Conservation (phyloP, 1,139 yeast genomes). For the Scheffersomyces segobiensis region DNA sequence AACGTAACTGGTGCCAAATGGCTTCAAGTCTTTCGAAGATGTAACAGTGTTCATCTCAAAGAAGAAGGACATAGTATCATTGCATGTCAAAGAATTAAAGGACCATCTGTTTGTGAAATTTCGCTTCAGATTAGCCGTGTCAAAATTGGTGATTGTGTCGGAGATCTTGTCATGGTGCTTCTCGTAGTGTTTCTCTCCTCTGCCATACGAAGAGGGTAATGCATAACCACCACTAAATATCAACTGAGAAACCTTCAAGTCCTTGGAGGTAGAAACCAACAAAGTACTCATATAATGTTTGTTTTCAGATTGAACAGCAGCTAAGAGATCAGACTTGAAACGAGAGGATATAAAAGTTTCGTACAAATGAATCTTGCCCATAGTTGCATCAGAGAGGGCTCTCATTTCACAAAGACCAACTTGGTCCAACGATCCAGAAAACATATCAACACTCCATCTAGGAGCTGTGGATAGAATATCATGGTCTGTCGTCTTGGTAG, state of each 20-base stretch:
- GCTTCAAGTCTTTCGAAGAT: conserved; percentile 19
- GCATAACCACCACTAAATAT: conserved; percentile 30
- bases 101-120: conserved; percentile 40
- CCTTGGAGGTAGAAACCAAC: conserved; percentile 32
- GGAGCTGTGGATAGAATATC: conserved; percentile 20
- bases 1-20: conserved; percentile 21
- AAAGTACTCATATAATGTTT: conserved; percentile 11
- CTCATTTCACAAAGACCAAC: conserved; percentile 45
- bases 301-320: conserved; percentile 4
- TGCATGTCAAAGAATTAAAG: conserved; percentile 20
- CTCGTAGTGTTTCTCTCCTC: conserved; percentile 19
- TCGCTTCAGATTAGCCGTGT: conserved; percentile 29
- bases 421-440: conserved; percentile 41
- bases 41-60: conserved; percentile 35
- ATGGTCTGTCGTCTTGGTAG: conserved; percentile 27
- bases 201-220: conserved; percentile 34
- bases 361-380: conserved; percentile 29
- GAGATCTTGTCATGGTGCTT: conserved; percentile 33
- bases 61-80: conserved; percentile 29
- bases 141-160: conserved; percentile 34
- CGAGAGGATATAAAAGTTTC: conserved; percentile 27
- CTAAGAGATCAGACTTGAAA: conserved; percentile 13
- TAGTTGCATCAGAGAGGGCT: conserved; percentile 26
- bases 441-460: conserved; percentile 31
- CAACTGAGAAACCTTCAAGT: conserved; percentile 30